Evolutionary conservation across 2,329 filamentous ascomycete genomes (phyloP).

Genomic region (Ramularia endophylla): DNA sequence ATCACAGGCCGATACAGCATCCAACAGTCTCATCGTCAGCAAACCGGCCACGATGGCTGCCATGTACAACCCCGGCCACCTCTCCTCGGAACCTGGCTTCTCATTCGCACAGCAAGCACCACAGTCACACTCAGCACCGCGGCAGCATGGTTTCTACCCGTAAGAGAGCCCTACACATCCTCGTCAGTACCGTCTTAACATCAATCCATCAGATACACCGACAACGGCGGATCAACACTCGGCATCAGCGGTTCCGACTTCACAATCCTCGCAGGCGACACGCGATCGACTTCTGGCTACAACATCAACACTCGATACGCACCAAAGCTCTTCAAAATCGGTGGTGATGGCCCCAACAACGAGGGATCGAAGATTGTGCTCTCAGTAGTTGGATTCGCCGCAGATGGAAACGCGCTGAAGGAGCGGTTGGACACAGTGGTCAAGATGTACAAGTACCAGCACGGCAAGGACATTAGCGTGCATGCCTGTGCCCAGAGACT

Average conservation of each 20-base stretch:
- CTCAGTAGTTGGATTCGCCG: conserved; percentile 91
- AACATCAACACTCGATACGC: conserved; percentile 97
- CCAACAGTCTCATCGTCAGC: not conserved
- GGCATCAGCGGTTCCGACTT: conserved; percentile 93
- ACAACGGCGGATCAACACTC: conserved; percentile 95
- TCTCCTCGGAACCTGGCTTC: conserved; percentile 51
- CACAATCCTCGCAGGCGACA: conserved; percentile 95
- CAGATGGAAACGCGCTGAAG: conserved; percentile 88
- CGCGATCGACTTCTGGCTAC: conserved; percentile 90
- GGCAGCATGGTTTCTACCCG: conserved; percentile 88
- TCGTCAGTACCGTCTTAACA: not conserved
- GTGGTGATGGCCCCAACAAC: conserved; percentile 80
- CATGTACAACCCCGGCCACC: conserved; percentile 46
- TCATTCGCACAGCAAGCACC: conserved; percentile 51
- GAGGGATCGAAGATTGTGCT: conserved; percentile 81
- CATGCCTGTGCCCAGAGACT: conserved; percentile 91
- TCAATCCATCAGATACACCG: conserved; percentile 65
- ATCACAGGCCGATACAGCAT: not conserved
- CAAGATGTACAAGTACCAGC: conserved; percentile 99
- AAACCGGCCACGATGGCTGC: conserved; percentile 46
- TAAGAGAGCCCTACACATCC: conserved; percentile 43
- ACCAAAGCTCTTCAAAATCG: conserved; percentile 96
- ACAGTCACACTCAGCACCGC: conserved; percentile 37
- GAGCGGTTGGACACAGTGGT: conserved; percentile 90
- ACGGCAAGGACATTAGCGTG: conserved; percentile 93